phyloP scores from a whole-genome alignment of 2,329 filamentous ascomycete species.

The Trichoderma sp. region DNA sequence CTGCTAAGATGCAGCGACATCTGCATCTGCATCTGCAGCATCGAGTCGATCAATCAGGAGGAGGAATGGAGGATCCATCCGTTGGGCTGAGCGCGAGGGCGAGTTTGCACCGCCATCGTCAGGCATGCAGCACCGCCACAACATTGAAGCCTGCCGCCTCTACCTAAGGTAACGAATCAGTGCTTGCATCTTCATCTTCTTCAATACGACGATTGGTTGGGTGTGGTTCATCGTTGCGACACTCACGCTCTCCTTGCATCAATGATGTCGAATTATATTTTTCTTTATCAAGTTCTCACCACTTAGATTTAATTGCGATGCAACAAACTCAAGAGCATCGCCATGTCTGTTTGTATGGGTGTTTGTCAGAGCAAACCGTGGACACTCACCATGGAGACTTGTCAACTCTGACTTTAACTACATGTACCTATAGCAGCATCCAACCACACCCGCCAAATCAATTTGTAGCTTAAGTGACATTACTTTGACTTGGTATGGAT shows the following conservation, averaged over 20 bases:
- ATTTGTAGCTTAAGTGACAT: background rate
- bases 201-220: background rate
- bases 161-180: background rate
- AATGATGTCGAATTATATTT: background rate
- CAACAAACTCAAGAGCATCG: background rate
- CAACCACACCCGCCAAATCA: background rate
- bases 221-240: background rate
- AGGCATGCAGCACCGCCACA: slow-evolving; percentile 9
- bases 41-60: background rate
- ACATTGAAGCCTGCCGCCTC: background rate
- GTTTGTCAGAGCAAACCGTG: no score
- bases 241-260: background rate
- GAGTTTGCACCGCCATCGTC: slow-evolving; percentile 3
- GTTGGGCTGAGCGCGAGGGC: background rate
- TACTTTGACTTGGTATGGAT: background rate
- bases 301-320: background rate
- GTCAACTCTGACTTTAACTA: no score
- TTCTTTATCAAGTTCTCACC: background rate
- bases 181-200: background rate
- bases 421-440: background rate
- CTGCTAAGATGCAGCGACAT: background rate
- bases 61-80: background rate
- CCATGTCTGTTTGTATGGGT: no score
- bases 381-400: no score
- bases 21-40: background rate